Conservation (phyloP, 1,139 yeast genomes). For the Suhomyces chickasaworum region DNA sequence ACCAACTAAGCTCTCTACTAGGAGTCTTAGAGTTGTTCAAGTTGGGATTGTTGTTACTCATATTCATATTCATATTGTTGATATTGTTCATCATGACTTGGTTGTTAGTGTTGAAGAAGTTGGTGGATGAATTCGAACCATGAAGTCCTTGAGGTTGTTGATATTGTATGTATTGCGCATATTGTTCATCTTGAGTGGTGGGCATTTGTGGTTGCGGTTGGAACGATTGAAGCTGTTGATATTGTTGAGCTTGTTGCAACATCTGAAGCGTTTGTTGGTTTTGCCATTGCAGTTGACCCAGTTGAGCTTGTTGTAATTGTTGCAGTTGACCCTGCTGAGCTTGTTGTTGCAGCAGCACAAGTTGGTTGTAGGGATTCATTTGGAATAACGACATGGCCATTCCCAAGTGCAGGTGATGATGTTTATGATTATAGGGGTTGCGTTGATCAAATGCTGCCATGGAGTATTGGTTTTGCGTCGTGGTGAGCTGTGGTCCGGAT, state of each 20-base stretch:
- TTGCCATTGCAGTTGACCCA: conserved; percentile 4
- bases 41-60: not conserved
- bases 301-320: conserved; percentile 6
- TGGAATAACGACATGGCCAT: conserved; percentile 14
- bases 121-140: conserved; percentile 10
- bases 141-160: conserved; percentile 8
- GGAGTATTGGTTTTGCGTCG: conserved; percentile 1
- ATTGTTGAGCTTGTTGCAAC: conserved; percentile 3
- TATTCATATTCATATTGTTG: not conserved
- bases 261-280: conserved; percentile 4
- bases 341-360: conserved; percentile 10
- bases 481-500: not conserved
- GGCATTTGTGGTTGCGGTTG: conserved; percentile 4
- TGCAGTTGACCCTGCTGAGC: conserved; percentile 12
- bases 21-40: conserved; percentile 4
- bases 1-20: conserved; percentile 13
- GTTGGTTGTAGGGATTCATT: conserved; percentile 12
- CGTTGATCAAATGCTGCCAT: conserved; percentile 5
- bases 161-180: conserved; percentile 6
- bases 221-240: conserved; percentile 8
- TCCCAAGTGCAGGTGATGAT: conserved; percentile 12
- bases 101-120: conserved; percentile 9
- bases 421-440: conserved; percentile 19
- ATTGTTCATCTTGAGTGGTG: conserved; percentile 7
- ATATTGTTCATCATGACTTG: not conserved